phyloP scores from a whole-genome alignment of 306 rosid genomes.

The Lablab purpureus region DNA sequence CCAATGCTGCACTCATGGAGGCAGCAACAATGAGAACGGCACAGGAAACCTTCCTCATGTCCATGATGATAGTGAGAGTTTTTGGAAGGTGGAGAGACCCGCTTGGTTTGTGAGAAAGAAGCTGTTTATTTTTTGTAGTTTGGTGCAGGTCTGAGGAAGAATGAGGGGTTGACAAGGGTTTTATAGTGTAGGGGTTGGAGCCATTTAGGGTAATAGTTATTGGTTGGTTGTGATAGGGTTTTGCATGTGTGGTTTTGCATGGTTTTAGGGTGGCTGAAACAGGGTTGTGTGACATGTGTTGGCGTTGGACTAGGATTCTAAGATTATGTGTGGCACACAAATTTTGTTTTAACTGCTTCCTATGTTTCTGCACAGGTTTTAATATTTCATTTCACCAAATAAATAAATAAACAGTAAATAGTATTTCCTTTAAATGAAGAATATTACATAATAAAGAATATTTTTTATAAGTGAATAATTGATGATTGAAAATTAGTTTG shows the following conservation, averaged over 20 bases:
- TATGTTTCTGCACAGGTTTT: background rate
- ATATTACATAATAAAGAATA: too few species aligned
- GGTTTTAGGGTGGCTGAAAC: slow-evolving; percentile 27
- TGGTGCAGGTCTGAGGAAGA: slow-evolving; percentile 27
- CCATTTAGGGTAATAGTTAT: slow-evolving; percentile 18
- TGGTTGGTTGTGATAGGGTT: slow-evolving; percentile 25
- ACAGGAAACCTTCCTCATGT: slow-evolving; percentile 55
- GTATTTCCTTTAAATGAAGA: too few species aligned
- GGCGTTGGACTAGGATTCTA: background rate
- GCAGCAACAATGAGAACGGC: slow-evolving; percentile 52
- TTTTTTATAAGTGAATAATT: too few species aligned
- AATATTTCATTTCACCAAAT: background rate
- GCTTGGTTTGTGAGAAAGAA: slow-evolving; percentile 20
- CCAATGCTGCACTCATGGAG: slow-evolving; percentile 55
- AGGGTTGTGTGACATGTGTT: slow-evolving; percentile 14
- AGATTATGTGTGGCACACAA: slow-evolving; percentile 15
- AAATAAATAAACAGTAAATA: background rate
- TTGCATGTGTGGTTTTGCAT: slow-evolving; percentile 43
- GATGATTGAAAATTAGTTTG: too few species aligned
- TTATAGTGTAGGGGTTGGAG: slow-evolving; percentile 17
- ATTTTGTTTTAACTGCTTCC: background rate
- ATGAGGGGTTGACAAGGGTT: slow-evolving; percentile 1
- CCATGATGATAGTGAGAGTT: slow-evolving; percentile 38
- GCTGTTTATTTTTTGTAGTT: background rate
- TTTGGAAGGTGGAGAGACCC: slow-evolving; percentile 31